phyloP scores from a whole-genome alignment of 176 grass and related monocot genomes.

The Coix lacrymajobi region DNA sequence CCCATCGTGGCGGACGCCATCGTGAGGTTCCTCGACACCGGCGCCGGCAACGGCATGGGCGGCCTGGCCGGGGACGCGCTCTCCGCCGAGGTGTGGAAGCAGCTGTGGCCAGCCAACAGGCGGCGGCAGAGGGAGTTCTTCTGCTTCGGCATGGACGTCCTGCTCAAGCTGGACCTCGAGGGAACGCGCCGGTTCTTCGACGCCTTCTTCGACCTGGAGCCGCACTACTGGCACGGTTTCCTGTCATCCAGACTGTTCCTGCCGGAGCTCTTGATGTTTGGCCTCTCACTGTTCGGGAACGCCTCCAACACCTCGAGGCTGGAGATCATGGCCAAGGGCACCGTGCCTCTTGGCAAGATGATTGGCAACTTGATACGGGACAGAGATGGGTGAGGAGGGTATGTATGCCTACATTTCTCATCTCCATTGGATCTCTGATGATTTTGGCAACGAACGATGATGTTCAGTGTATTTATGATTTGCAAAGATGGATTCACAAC shows the following conservation, averaged over 20 bases:
- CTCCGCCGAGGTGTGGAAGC: slow-evolving; percentile 68
- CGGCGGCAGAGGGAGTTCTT: slow-evolving; percentile 91
- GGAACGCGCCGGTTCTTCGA: slow-evolving; percentile 75
- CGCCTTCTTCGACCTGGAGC: slow-evolving; percentile 94
- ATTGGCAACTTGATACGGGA: slow-evolving; percentile 87
- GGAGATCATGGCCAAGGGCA: slow-evolving; percentile 98
- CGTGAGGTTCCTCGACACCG: slow-evolving; percentile 57
- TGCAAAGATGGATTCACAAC: slow-evolving; percentile 24
- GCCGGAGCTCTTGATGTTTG: slow-evolving; percentile 79
- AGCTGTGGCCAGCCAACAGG: slow-evolving; percentile 79
- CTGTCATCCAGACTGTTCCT: slow-evolving; percentile 87
- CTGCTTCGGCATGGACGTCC: slow-evolving; percentile 98
- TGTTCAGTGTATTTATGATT: slow-evolving; percentile 16
- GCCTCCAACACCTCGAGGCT: slow-evolving; percentile 87
- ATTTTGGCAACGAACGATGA: slow-evolving; percentile 30
- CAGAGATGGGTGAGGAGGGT: slow-evolving; percentile 40
- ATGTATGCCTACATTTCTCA: slow-evolving; percentile 27
- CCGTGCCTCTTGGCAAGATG: slow-evolving; percentile 80
- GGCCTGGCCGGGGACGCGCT: slow-evolving; percentile 41
- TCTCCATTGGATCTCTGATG: slow-evolving; percentile 37
- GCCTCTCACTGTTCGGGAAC: slow-evolving; percentile 68
- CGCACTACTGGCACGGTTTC: slow-evolving; percentile 94
- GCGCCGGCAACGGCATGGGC: slow-evolving; percentile 5
- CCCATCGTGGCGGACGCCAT: slow-evolving; percentile 82
- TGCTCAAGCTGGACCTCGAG: slow-evolving; percentile 91